These are phyloP conservation scores for Aspergillus steynii DNA, from an alignment of 495 filamentous ascomycete species.

Conservation along the genomic window DNA sequence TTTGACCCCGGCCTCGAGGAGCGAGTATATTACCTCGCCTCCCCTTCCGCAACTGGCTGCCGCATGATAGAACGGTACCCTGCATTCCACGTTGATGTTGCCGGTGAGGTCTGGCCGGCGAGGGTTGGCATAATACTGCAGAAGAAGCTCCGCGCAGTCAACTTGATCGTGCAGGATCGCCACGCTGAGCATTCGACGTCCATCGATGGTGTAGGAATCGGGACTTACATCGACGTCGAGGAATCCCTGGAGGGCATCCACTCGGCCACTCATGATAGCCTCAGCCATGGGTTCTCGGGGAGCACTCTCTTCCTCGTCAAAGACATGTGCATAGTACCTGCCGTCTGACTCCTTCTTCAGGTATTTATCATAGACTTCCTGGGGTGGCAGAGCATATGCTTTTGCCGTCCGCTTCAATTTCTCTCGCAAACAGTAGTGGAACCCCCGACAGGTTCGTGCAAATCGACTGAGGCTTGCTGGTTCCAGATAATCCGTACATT, in stretches of 20 bases:
- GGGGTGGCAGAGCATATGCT: background rate
- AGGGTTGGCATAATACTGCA: background rate
- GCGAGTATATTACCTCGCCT: background rate
- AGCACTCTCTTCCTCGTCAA: background rate
- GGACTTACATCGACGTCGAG: background rate
- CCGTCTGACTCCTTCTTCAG: background rate
- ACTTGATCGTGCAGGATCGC: background rate
- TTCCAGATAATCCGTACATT: background rate
- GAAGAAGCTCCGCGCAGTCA: background rate
- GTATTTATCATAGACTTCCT: background rate
- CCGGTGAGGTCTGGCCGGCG: background rate
- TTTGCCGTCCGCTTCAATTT: background rate
- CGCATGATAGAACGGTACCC: background rate
- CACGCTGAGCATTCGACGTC: background rate
- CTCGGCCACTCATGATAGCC: background rate
- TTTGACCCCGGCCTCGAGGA: background rate
- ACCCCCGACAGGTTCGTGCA: background rate
- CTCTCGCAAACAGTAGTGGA: background rate
- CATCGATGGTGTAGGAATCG: background rate
- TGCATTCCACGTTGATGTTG: background rate
- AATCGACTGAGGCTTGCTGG: background rate
- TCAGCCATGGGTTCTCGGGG: background rate
- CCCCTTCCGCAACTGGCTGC: background rate
- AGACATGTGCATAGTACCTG: background rate
- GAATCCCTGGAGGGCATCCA: background rate